Evolutionary conservation across 805 yeast genomes (phyloP).

Genomic region (Cyberlindnera galapagoensis): DNA sequence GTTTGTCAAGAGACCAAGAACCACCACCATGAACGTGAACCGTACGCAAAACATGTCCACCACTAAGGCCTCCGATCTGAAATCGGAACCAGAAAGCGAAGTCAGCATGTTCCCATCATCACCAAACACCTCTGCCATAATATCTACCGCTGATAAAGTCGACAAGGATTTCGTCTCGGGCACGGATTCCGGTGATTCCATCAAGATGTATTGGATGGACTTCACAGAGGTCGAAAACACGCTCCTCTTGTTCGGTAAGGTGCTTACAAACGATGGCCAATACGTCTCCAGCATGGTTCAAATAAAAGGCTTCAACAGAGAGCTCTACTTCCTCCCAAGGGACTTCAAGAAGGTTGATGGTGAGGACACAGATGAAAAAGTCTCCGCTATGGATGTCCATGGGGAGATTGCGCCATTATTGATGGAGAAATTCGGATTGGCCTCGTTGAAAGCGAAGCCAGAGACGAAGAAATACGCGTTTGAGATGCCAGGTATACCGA

Average conservation of each 20-base stretch:
- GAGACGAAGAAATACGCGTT: conserved; percentile 80
- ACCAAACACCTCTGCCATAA: conserved; percentile 8
- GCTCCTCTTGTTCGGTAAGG: conserved; percentile 75
- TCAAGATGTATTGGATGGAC: conserved; percentile 87
- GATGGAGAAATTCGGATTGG: conserved; percentile 55
- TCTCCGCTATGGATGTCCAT: conserved; percentile 59
- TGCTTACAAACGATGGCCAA: conserved; percentile 49
- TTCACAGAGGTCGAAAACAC: conserved; percentile 70
- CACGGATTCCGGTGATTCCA: conserved; percentile 28
- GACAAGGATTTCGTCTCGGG: conserved; percentile 19
- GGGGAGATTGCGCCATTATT: conserved; percentile 69
- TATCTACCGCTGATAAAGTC: conserved; percentile 12
- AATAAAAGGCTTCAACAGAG: conserved; percentile 60
- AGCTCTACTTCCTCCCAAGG: conserved; percentile 74
- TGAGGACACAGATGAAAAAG: conserved; percentile 32
- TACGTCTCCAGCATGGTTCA: conserved; percentile 73
- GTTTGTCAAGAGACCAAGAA: conserved; percentile 45
- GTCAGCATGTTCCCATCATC: conserved; percentile 14
- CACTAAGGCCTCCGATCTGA: conserved; percentile 7
- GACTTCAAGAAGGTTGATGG: conserved; percentile 38
- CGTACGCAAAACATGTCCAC: conserved; percentile 37
- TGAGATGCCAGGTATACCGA: conserved; percentile 75
- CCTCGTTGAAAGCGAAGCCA: conserved; percentile 61
- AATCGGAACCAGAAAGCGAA: conserved; percentile 8
- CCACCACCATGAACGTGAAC: conserved; percentile 34